Evolutionary conservation across 2,329 filamentous ascomycete species (phyloP).

Genomic region (Arachnopeziza araneosa): DNA sequence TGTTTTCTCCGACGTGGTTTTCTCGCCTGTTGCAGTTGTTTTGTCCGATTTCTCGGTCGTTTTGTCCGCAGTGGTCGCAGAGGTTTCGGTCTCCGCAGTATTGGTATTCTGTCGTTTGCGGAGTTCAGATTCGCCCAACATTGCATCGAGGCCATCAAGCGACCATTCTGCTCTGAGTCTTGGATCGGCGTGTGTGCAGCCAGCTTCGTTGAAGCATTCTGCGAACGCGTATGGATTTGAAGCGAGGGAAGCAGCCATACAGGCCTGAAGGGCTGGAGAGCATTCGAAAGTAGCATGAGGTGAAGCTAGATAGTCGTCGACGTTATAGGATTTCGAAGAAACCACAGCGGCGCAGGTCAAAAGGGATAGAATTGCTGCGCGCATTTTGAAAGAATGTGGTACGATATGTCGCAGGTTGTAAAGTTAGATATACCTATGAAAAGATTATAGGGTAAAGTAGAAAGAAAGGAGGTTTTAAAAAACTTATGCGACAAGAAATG

Average conservation of each 20-base stretch:
- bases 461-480: not conserved
- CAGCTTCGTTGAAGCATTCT: slow-evolving; percentile 19
- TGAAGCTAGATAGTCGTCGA: not conserved
- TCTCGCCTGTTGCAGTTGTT: slow-evolving; percentile 2
- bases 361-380: not conserved
- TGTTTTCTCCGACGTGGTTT: slow-evolving; percentile 3
- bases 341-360: not conserved
- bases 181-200: slow-evolving; percentile 20
- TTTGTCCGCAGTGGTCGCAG: slow-evolving; percentile 4
- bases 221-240: slow-evolving; percentile 12
- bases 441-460: not conserved
- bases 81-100: slow-evolving; percentile 5
- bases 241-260: not conserved
- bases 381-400: not conserved
- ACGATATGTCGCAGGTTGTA: not conserved
- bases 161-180: slow-evolving; percentile 17
- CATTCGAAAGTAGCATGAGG: not conserved
- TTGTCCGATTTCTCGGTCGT: slow-evolving; percentile 2
- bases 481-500: not conserved
- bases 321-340: not conserved
- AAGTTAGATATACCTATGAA: no score
- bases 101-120: slow-evolving; percentile 20
- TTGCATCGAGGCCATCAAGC: slow-evolving; percentile 13
- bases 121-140: slow-evolving; percentile 1
- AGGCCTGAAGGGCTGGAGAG: not conserved